Evolutionary conservation across 257 asterid species (phyloP), one percentile per base, ranked within the genome.

Genomic region (Parsonsia alboflavescens): DNA sequence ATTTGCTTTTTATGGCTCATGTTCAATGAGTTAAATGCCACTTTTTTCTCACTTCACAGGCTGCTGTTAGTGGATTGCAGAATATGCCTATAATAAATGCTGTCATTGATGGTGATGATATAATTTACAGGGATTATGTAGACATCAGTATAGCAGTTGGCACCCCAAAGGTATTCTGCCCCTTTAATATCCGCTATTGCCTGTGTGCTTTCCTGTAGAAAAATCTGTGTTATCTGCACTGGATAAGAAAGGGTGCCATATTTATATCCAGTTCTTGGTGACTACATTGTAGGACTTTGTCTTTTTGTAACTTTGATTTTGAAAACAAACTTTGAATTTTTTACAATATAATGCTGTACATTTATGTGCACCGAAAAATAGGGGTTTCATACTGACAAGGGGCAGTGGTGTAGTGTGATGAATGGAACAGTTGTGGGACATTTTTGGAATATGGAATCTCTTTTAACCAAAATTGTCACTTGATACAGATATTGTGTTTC

Each of bases 101-200:
- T 39, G 99, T 95, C 81, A 95, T 95, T 74, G 99, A 95, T 80
- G 97, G 99, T 15, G 99, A 92, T 86, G 97, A 92, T 82, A 95
- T 95, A 71, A 92, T 95, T 30, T 92, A 92, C 79, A 89, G 98
- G 81, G 99, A 95, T 81, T 95, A 92, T 9, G 73, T 89, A 39
- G 99, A 95, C 80, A 92, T 95, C 79, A 95, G 99, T 84, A 93
- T 95, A 59, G 99, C 99, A 42, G 99, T 95, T 84, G 99, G 99
- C 74, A 95, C 99, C 71, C 92, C 98, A 65, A 95, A 92, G 97
- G 99, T 78, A 83, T 86, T 90, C 72, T 68, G 21, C 41, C 41
- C 66, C 64, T 57, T 48, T 42, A 33, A 10, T 30, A 16, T 24
- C 3, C 5, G 42, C 11, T 54, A 21, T n/a, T n/a, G 28, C 21